Evolutionary conservation across 148 eudicot species (phyloP), one percentile per base, ranked within the genome.

Genomic region (Persicaria tinctoria): DNA sequence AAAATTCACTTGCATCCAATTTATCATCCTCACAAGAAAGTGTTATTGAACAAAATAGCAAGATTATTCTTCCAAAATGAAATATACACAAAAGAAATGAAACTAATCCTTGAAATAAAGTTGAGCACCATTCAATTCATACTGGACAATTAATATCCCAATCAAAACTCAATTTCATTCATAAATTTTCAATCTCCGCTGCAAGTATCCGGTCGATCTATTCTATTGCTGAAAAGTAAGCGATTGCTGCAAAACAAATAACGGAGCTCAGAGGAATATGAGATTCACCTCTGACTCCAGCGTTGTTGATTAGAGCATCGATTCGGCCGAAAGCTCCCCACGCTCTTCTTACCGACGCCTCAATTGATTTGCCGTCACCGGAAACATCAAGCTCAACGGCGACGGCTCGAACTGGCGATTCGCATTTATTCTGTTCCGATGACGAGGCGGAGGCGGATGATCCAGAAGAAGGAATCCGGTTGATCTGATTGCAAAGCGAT

Each of bases 301-400:
- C 96, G 66, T 87, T 89, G 32, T 91, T 91, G 76, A 91, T 79
- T 54, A 89, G 79, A 74, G 70, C 89, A 81, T 91, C 87, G 32
- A 91, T 85, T 5, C 78, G 74, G 2, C 96, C 92, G 77, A 88
- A 90, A 6, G 82, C 86, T 3, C 80, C 84, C 96, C 96, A 90
- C 9, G 83, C 90, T 20, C 77, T 78, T 8, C 57, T 49, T 0
- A 87, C 90, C 0, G 84, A 56, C 16, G 77, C 86, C 41, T 86
- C 88, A 56, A 91, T 86, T 5, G 76, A 41, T 1, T 45, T 5
- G 13, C 80, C 87, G 32, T 81, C 86, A 0, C 79, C 83, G 0
- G 78, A 16, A 49, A 91, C 86, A 46, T 89, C 93, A 3, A 91
- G 82, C 81, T 83, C 91, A 51, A 91, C 76, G 0, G 93, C 90